Conservation (phyloP, 202 grass and related monocot species). For the Eragrostis tef region DNA sequence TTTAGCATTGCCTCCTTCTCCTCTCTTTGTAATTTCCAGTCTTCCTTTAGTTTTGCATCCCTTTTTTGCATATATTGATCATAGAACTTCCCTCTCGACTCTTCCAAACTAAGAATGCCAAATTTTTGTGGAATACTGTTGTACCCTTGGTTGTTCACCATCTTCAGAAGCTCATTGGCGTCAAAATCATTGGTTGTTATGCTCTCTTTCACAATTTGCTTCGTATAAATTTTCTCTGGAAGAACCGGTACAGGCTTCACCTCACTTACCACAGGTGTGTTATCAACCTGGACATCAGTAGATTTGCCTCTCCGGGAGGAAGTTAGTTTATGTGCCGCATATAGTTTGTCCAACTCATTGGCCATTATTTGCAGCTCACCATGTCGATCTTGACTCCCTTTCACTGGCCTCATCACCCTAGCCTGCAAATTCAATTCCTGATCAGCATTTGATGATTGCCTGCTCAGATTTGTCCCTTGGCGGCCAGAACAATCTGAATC, state of each 20-base stretch:
- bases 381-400: constrained; percentile 80
- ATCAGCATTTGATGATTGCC: constrained; percentile 53
- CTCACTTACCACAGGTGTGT: constrained; percentile 55
- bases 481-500: constrained; percentile 52
- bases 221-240: constrained; percentile 50
- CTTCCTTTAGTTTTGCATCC: constrained; percentile 86
- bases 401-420: constrained; percentile 49
- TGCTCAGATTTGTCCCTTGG: constrained; percentile 50
- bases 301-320: constrained; percentile 70
- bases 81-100: constrained; percentile 92
- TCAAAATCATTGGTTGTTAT: constrained; percentile 55
- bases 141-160: constrained; percentile 59
- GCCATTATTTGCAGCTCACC: constrained; percentile 87
- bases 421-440: constrained; percentile 52
- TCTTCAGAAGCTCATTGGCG: constrained; percentile 71
- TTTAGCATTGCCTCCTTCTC: constrained; percentile 89
- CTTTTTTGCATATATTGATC: constrained; percentile 94
- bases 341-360: constrained; percentile 92
- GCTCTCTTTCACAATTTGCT: constrained; percentile 52
- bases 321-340: constrained; percentile 78
- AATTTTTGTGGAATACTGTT: constrained; percentile 56
- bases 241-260: constrained; percentile 51
- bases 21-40: constrained; percentile 70
- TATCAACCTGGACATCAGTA: constrained; percentile 53
- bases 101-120: constrained; percentile 74